Conservation (phyloP, 2,329 filamentous ascomycete species). For the Talaromyces atroroseus region DNA sequence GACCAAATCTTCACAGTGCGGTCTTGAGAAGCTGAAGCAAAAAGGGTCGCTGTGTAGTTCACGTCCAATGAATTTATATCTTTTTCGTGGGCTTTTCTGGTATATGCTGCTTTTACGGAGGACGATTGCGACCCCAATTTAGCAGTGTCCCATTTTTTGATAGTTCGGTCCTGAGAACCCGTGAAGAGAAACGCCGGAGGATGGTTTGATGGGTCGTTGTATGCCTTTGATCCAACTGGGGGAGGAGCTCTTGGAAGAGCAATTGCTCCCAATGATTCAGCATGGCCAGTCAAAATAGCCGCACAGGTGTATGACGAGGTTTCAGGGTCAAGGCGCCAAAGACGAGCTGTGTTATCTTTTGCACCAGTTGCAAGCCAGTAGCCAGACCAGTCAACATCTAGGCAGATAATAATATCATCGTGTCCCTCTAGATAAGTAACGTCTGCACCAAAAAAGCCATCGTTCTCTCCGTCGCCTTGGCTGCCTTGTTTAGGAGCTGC, state of each 20-base stretch:
- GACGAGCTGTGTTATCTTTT: constrained; percentile 88
- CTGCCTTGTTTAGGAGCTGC: constrained; percentile 27
- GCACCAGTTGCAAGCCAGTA: constrained; percentile 94
- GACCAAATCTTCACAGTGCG: constrained; percentile 97
- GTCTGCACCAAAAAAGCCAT: constrained; percentile 80
- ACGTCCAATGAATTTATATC: constrained; percentile 95
- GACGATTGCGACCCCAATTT: constrained; percentile 47
- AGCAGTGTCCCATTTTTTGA: constrained; percentile 88
- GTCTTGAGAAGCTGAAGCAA: constrained; percentile 95
- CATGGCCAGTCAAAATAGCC: constrained; percentile 80
- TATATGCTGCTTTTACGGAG: constrained; percentile 61
- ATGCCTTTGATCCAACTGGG: constrained; percentile 62
- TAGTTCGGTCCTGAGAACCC: constrained; percentile 88
- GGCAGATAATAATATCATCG: constrained; percentile 88
- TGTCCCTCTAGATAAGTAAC: constrained; percentile 82
- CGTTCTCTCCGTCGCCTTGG: constrained; percentile 22
- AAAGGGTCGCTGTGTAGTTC: constrained; percentile 67
- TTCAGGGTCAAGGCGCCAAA: constrained; percentile 80
- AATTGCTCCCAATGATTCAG: constrained; percentile 88
- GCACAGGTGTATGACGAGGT: constrained; percentile 73
- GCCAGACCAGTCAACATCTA: constrained; percentile 94
- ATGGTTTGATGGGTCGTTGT: constrained; percentile 66
- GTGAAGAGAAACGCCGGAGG: constrained; percentile 83
- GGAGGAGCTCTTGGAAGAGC: constrained; percentile 69
- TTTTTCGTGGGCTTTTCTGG: constrained; percentile 94